These are phyloP conservation scores for Globisporangium nodosum DNA, from an alignment of 352 stramenopile genomes.

Conservation along the genomic window DNA sequence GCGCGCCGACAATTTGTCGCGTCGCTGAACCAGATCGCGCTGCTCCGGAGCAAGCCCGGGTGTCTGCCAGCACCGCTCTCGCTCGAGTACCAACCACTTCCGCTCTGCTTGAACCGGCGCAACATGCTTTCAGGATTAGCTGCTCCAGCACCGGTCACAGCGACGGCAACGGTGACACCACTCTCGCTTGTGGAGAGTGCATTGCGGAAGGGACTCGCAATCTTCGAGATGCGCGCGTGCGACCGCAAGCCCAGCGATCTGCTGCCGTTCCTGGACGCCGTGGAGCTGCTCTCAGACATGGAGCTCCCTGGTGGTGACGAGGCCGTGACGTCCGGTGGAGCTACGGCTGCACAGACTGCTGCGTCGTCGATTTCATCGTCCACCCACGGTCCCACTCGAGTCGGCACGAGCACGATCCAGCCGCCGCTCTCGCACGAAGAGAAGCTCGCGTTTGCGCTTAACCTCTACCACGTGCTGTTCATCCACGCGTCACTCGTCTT, in stretches of 20 bases:
- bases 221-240: slow-evolving; percentile 14
- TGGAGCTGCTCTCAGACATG: slow-evolving; percentile 42
- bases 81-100: slow-evolving; percentile 26
- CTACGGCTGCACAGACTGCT: not conserved
- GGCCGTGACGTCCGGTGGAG: not conserved
- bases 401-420: not conserved
- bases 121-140: slow-evolving; percentile 15
- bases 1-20: slow-evolving; percentile 25
- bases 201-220: slow-evolving; percentile 21
- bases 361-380: not conserved
- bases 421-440: slow-evolving; percentile 22
- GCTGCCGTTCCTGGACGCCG: slow-evolving; percentile 39
- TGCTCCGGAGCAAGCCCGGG: slow-evolving; percentile 5
- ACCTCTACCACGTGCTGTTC: slow-evolving; percentile 88
- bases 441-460: slow-evolving; percentile 79
- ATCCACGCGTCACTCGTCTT: slow-evolving; percentile 79
- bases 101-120: slow-evolving; percentile 55
- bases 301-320: slow-evolving; percentile 20
- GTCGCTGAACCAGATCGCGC: slow-evolving; percentile 25
- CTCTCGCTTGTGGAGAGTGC: slow-evolving; percentile 19
- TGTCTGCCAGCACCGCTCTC: slow-evolving; percentile 9
- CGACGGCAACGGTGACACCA: not conserved
- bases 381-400: not conserved
- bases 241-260: slow-evolving; percentile 19
- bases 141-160: not conserved